These are phyloP conservation scores for Cairneyella variabilis DNA, from an alignment of 495 filamentous ascomycete genomes.

Conservation along the genomic window DNA sequence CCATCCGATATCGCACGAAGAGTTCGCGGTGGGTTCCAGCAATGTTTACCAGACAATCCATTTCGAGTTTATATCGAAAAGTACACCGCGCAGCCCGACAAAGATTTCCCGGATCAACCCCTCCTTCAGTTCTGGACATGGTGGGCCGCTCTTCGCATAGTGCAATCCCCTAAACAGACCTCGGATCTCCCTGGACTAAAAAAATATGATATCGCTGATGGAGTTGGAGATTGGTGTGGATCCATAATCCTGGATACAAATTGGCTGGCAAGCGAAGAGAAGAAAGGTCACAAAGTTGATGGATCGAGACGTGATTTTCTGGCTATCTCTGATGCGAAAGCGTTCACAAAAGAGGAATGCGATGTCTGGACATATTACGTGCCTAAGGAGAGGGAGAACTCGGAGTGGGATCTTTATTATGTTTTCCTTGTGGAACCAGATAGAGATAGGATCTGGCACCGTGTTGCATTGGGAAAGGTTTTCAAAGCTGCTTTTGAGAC, in stretches of 20 bases:
- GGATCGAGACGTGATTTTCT: constrained; percentile 22
- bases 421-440: constrained; percentile 23
- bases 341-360: constrained; percentile 27
- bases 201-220: constrained; percentile 20
- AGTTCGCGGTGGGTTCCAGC: constrained; percentile 5
- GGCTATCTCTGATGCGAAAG: constrained; percentile 34
- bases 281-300: neutral
- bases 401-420: constrained; percentile 27
- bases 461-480: constrained; percentile 27
- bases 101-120: constrained; percentile 14
- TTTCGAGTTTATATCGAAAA: constrained; percentile 5
- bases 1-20: neutral
- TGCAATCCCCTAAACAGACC: neutral
- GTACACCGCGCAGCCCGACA: neutral
- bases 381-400: constrained; percentile 19
- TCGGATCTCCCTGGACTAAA: neutral
- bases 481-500: constrained; percentile 26
- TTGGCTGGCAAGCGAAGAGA: constrained; percentile 13
- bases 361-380: constrained; percentile 32
- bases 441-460: constrained; percentile 13
- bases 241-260: constrained; percentile 19
- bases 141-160: constrained; percentile 8
- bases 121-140: constrained; percentile 30
- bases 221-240: constrained; percentile 25
- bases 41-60: constrained; percentile 17